A percentile compares a stretch with the other conserved stretches of the same genome.
Conservation (phyloP, 2,329 filamentous ascomycete species). For the Ampelomyces quisqualis region DNA sequence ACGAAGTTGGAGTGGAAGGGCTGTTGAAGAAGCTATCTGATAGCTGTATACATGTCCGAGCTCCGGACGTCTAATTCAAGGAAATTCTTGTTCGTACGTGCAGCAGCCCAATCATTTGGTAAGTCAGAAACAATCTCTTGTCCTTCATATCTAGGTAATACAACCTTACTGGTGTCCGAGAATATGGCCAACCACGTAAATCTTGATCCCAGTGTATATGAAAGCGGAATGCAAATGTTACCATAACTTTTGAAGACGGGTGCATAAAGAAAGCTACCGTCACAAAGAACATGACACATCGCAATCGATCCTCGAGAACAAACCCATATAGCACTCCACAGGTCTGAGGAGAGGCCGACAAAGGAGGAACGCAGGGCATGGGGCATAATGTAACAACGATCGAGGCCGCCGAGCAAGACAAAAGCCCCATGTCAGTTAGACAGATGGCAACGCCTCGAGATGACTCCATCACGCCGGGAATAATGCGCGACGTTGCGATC, state of each 20-base stretch:
- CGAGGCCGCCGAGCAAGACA: slow-evolving; percentile 21
- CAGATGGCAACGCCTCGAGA: slow-evolving; percentile 25
- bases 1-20: slow-evolving; percentile 22
- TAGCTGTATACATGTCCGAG: slow-evolving; percentile 39
- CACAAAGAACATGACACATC: slow-evolving; percentile 5
- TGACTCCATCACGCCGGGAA: slow-evolving; percentile 28
- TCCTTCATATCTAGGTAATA: no score
- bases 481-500: slow-evolving; percentile 32
- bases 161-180: slow-evolving; percentile 26
- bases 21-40: slow-evolving; percentile 31
- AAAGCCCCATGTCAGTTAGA: slow-evolving; percentile 21
- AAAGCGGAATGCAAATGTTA: slow-evolving; percentile 21
- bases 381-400: slow-evolving; percentile 22
- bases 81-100: neutral
- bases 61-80: slow-evolving; percentile 28
- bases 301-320: slow-evolving; percentile 18
- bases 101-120: neutral
- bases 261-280: slow-evolving; percentile 21
- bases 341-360: slow-evolving; percentile 3
- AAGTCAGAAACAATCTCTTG: no score
- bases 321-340: slow-evolving; percentile 15
- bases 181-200: slow-evolving; percentile 22
- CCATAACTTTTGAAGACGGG: slow-evolving; percentile 39
- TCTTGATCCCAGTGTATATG: slow-evolving; percentile 23
- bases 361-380: slow-evolving; percentile 10